These are phyloP conservation scores for Avena sativa DNA, from an alignment of 176 grass and related monocot genomes.

Conservation along the genomic window DNA sequence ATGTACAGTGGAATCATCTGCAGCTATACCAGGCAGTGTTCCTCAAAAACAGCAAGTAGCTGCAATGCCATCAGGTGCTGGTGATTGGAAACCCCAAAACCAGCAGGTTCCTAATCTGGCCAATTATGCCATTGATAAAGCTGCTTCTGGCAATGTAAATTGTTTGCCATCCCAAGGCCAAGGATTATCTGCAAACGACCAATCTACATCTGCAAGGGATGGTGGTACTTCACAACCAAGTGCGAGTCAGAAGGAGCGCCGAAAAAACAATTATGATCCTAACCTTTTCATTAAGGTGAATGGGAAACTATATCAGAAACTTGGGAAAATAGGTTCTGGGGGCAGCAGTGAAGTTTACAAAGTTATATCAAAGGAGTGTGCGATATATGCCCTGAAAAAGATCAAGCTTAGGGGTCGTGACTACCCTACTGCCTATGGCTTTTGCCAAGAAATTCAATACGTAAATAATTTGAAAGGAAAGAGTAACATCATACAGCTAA, in stretches of 20 bases:
- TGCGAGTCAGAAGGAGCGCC: constrained; percentile 68
- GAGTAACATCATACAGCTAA: constrained; percentile 89
- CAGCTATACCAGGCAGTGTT: constrained; percentile 34
- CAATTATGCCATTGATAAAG: constrained; percentile 48
- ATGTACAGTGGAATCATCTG: constrained; percentile 50
- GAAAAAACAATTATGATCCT: constrained; percentile 75
- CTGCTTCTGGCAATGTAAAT: constrained; percentile 39
- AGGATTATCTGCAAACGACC: constrained; percentile 48
- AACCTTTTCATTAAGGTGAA: constrained; percentile 89
- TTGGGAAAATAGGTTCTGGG: constrained; percentile 95
- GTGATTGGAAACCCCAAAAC: constrained; percentile 50
- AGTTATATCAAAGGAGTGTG: constrained; percentile 83
- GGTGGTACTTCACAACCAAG: constrained; percentile 45
- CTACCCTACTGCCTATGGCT: constrained; percentile 87
- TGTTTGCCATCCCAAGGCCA: constrained; percentile 53
- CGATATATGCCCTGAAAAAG: constrained; percentile 93
- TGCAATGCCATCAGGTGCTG: constrained; percentile 34
- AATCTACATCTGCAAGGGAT: constrained; percentile 53
- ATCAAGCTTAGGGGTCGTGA: constrained; percentile 97
- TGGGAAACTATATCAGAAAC: constrained; percentile 95
- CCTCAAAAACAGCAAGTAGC: constrained; percentile 44
- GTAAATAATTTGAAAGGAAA: constrained; percentile 92
- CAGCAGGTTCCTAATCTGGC: constrained; percentile 48
- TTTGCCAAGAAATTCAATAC: constrained; percentile 96
- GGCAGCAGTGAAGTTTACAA: constrained; percentile 98